Base-by-base conservation (phyloP, 2,329 filamentous ascomycete species). In the Drechslerella dactyloides region DNA sequence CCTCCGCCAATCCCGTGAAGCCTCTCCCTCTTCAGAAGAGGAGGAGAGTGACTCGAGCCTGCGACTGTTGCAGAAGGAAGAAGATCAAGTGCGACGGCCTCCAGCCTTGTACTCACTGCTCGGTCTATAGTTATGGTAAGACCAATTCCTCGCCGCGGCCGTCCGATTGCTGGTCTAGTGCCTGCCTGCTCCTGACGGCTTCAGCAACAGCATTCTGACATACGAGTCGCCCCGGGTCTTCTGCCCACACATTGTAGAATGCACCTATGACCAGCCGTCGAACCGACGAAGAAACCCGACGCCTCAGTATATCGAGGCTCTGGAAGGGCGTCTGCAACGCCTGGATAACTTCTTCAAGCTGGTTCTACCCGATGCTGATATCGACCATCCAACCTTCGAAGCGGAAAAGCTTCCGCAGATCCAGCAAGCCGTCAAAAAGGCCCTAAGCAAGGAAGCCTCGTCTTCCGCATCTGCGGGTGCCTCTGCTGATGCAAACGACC, bases 71-170 rank as follows among this genome's bases (percentile, higher is more conserved):
- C 78, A 85, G 90, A 65, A 85, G 90, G 75, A 93, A 93, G 79
- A 93, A 93, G 80, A 93, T 93, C 77, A 93, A 93, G 79, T 93
- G 90, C 76, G 90, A 93, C 79, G 90, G 90, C 75, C 91, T 92
- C 79, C 90, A 93, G 78, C 90, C 90, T 8, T 94, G 90, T 80
- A 97, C 93, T 0, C 94, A 97, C 80, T 99, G 94, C 80, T 96
- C 93, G 10, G 92, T 97, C 55, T 99, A 99, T 80, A 97, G 92
- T 79, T 99, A 99, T 83, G 93, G 94, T 97, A 84, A 78, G 84
- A 48, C 19, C 76, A 33, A 65, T 42, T 66, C 23, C 30, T 56
- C 58, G 62, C 57, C 63, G 42, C 58, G 19, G 23, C 44, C 6
- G 42, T 19, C 37, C 50, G 21, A 13, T 33, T 33, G n/a, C 11